Conservation (phyloP, 495 filamentous ascomycete genomes). For the Elasticomyces elasticus region DNA sequence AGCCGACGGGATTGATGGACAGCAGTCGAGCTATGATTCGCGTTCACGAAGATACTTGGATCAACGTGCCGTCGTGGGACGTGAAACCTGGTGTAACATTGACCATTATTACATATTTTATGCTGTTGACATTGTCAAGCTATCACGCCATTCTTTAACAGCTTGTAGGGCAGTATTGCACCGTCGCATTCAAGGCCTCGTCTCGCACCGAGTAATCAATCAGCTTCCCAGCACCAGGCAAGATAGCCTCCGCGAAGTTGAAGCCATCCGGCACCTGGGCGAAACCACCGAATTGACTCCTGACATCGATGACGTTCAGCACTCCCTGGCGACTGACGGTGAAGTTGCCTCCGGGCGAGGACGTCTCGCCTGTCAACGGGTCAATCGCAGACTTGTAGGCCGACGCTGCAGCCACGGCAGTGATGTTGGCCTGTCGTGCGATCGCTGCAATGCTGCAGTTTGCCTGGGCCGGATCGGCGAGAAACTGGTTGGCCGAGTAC, state of each 20-base stretch:
- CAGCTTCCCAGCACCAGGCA: constrained; percentile 27
- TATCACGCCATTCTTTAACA: too few species aligned
- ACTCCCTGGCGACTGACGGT: constrained; percentile 24
- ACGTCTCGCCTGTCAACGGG: constrained; percentile 20
- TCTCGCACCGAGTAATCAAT: constrained; percentile 29
- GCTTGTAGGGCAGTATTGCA: too few species aligned
- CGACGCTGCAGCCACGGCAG: constrained; percentile 10
- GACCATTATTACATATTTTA: too few species aligned
- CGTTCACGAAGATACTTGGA: too few species aligned
- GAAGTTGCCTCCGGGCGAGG: constrained; percentile 15
- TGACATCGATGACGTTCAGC: constrained; percentile 26
- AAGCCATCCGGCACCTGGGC: constrained; percentile 13
- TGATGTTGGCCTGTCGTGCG: constrained; percentile 20
- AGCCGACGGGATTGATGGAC: too few species aligned
- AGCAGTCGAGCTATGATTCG: too few species aligned
- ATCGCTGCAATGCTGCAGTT: constrained; percentile 21
- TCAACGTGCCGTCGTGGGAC: too few species aligned
- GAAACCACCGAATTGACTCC: constrained; percentile 28
- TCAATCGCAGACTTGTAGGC: constrained; percentile 23
- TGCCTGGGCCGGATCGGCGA: constrained; percentile 16
- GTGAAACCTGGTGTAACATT: too few species aligned
- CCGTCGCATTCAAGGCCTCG: too few species aligned
- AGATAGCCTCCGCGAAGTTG: constrained; percentile 25
- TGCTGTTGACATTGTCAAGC: too few species aligned
- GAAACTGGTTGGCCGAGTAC: constrained; percentile 23